Evolutionary conservation across 2,329 filamentous ascomycete genomes (phyloP).

Genomic region (Cytospora paraplurivora): DNA sequence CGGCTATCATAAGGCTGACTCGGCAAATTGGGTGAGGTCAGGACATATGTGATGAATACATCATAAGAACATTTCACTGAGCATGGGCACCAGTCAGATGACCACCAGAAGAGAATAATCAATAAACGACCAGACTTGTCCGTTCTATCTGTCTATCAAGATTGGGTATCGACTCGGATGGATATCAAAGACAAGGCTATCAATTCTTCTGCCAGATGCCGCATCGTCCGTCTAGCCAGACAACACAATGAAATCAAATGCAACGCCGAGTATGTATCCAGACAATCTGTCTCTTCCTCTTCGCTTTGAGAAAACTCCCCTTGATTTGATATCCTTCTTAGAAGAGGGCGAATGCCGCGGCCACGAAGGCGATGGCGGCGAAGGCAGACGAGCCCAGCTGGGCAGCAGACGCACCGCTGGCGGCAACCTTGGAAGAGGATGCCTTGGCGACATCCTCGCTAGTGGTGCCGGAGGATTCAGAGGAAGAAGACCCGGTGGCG

Average conservation of each 20-base stretch:
- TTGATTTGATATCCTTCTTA: constrained; percentile 2
- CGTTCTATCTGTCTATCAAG: constrained; percentile 19
- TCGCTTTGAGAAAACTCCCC: neutral
- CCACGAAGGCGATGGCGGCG: constrained; percentile 24
- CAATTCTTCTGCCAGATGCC: constrained; percentile 1
- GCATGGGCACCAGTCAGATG: neutral
- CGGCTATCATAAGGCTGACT: no score
- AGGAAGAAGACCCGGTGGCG: constrained; percentile 1
- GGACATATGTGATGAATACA: no score
- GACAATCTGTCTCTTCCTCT: neutral
- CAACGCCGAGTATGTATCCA: constrained; percentile 8
- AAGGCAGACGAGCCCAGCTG: constrained; percentile 27
- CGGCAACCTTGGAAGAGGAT: constrained; percentile 15
- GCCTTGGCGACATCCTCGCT: constrained; percentile 4
- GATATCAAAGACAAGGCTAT: constrained; percentile 8
- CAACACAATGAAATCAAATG: neutral
- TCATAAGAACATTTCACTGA: neutral
- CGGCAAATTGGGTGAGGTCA: no score
- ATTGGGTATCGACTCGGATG: constrained; percentile 21
- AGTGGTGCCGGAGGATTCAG: constrained; percentile 1
- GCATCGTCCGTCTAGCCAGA: constrained; percentile 15
- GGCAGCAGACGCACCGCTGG: constrained; percentile 24
- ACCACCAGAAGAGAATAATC: neutral
- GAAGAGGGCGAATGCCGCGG: constrained; percentile 24
- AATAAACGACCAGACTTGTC: constrained; percentile 2